Percentiles rank a stretch among this genome's conserved stretches.
Evolutionary conservation across 768 basidiomycete species (phyloP).

Genomic region (Tricholoma matsutake): DNA sequence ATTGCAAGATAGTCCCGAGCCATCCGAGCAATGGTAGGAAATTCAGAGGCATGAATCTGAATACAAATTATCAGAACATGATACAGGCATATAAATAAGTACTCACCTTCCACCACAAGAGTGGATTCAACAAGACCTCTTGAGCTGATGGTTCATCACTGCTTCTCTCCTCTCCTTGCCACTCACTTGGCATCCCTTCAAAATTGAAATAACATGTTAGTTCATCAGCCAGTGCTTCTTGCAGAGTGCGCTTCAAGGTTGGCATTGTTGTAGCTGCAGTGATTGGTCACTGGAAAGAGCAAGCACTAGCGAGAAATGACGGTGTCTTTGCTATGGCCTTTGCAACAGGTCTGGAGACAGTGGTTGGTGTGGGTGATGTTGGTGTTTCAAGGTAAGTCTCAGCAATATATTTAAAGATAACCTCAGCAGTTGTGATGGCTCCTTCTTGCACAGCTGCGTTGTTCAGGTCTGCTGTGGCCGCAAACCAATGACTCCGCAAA

Average conservation of each 20-base stretch:
- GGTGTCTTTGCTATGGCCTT: neutral
- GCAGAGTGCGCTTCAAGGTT: neutral
- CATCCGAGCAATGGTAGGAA: neutral
- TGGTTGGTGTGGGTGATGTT: neutral
- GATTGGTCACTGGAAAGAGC: neutral
- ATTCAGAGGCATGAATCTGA: neutral
- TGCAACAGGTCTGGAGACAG: neutral
- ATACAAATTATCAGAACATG: neutral
- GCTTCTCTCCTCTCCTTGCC: neutral
- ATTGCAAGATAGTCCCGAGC: conserved; percentile 6
- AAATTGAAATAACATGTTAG: neutral
- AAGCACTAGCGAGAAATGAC: neutral
- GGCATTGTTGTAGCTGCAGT: neutral
- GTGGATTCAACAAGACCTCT: too few relatives aligned
- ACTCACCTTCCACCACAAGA: too few relatives aligned
- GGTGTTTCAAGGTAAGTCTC: neutral
- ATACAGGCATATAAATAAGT: too few relatives aligned
- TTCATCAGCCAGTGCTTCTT: neutral
- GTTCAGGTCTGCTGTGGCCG: neutral
- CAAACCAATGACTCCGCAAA: conserved; percentile 4
- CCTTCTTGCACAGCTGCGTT: neutral
- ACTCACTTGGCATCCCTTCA: conserved; percentile 7
- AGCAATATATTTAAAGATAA: neutral
- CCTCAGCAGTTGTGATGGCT: neutral
- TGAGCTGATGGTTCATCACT: too few relatives aligned